These are phyloP conservation scores for Dactylonectria macrodidyma DNA, from an alignment of 2,329 filamentous ascomycete genomes.

Conservation along the genomic window DNA sequence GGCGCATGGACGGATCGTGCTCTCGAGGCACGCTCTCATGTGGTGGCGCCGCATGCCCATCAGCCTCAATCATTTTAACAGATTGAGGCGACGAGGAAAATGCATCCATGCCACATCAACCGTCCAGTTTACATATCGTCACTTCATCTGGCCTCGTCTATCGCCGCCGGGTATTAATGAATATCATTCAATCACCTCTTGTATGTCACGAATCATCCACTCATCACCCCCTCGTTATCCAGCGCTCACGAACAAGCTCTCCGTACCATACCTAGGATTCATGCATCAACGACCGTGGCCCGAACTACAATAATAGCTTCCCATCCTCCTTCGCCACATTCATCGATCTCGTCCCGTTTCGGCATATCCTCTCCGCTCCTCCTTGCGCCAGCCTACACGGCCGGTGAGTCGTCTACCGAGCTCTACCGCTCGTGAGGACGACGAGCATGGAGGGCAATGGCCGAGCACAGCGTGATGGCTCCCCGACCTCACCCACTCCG, in stretches of 20 bases:
- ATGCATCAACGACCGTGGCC: conserved; percentile 6
- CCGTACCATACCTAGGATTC: background rate
- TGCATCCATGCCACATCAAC: conserved; percentile 4
- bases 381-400: conserved; percentile 2
- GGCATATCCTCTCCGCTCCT: conserved; percentile 1
- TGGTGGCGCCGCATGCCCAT: conserved; percentile 11
- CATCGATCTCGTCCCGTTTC: conserved; percentile 2
- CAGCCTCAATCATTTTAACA: conserved; percentile 21
- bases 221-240: background rate
- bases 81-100: background rate
- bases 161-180: background rate
- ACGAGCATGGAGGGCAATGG: conserved; percentile 37
- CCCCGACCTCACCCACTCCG: conserved; percentile 35
- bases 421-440: background rate
- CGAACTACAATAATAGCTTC: conserved; percentile 2
- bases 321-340: background rate
- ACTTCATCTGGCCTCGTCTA: background rate
- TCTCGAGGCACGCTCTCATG: background rate
- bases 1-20: background rate
- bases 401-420: conserved; percentile 10
- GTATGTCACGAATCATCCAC: background rate
- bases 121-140: background rate
- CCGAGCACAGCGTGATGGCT: conserved; percentile 24
- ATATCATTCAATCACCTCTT: background rate
- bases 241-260: background rate